phyloP scores from a whole-genome alignment of 1,139 yeast genomes.

The Pichia sp. region DNA sequence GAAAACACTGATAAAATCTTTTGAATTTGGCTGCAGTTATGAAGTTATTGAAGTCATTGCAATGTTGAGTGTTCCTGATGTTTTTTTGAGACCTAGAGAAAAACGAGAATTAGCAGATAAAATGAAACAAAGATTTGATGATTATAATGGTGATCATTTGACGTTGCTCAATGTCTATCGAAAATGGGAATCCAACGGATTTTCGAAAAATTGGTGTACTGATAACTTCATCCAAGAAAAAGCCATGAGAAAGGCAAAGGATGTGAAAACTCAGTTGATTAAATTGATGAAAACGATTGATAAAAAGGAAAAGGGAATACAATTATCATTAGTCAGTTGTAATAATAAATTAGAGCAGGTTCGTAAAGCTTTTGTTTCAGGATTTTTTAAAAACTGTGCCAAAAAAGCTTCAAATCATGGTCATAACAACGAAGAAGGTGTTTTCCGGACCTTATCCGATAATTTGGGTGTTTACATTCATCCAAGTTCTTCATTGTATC shows the following conservation, averaged over 20 bases:
- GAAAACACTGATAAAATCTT: slow-evolving; percentile 68
- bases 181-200: slow-evolving; percentile 62
- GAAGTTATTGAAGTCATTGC: slow-evolving; percentile 83
- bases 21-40: slow-evolving; percentile 68
- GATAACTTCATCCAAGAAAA: slow-evolving; percentile 79
- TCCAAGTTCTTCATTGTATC: slow-evolving; percentile 78
- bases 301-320: slow-evolving; percentile 30
- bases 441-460: slow-evolving; percentile 71
- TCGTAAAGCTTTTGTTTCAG: slow-evolving; percentile 71
- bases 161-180: slow-evolving; percentile 76
- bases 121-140: slow-evolving; percentile 70
- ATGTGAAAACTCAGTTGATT: slow-evolving; percentile 65
- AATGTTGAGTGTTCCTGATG: slow-evolving; percentile 83
- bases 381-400: slow-evolving; percentile 82
- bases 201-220: slow-evolving; percentile 68
- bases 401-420: slow-evolving; percentile 48
- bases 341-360: slow-evolving; percentile 56
- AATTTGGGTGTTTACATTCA: slow-evolving; percentile 77
- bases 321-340: slow-evolving; percentile 35
- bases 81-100: slow-evolving; percentile 79
- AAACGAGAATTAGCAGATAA: slow-evolving; percentile 70
- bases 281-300: slow-evolving; percentile 50
- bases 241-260: slow-evolving; percentile 67
- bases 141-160: slow-evolving; percentile 91
- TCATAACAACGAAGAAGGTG: slow-evolving; percentile 40